Evolutionary conservation across 306 rosid species (phyloP).

Genomic region (Casuarina cunninghamiana): DNA sequence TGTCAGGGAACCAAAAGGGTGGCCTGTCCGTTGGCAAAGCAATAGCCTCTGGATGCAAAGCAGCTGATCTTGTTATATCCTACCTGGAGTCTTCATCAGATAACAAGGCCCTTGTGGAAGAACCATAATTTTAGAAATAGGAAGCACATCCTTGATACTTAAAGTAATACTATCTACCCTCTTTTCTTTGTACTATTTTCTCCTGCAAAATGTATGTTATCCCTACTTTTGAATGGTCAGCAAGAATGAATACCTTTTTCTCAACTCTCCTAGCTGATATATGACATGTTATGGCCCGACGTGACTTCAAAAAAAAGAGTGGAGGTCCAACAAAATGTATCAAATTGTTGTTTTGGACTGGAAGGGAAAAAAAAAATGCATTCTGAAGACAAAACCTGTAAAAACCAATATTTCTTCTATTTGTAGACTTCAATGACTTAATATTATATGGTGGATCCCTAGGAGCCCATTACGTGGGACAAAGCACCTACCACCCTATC

Average conservation of each 20-base stretch:
- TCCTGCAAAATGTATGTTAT: not conserved
- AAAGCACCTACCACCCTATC: no score
- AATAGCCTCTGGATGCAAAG: slow-evolving; percentile 85
- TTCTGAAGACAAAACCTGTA: no score
- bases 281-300: not conserved
- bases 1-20: slow-evolving; percentile 74
- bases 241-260: not conserved
- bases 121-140: slow-evolving; percentile 19
- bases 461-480: no score
- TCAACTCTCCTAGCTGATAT: not conserved
- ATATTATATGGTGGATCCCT: no score
- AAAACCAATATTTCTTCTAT: no score
- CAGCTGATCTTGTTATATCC: slow-evolving; percentile 83
- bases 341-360: no score
- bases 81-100: slow-evolving; percentile 64
- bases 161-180: slow-evolving; percentile 4
- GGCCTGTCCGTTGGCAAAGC: slow-evolving; percentile 91
- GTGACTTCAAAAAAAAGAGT: no score
- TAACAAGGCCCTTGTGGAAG: slow-evolving; percentile 29
- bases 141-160: slow-evolving; percentile 14
- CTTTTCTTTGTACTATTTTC: slow-evolving; percentile 4
- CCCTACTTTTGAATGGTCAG: not conserved
- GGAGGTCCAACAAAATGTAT: no score
- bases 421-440: no score
- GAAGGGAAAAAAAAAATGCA: no score